phyloP scores from a whole-genome alignment of 1,139 yeast species.

The Candida sp. region DNA sequence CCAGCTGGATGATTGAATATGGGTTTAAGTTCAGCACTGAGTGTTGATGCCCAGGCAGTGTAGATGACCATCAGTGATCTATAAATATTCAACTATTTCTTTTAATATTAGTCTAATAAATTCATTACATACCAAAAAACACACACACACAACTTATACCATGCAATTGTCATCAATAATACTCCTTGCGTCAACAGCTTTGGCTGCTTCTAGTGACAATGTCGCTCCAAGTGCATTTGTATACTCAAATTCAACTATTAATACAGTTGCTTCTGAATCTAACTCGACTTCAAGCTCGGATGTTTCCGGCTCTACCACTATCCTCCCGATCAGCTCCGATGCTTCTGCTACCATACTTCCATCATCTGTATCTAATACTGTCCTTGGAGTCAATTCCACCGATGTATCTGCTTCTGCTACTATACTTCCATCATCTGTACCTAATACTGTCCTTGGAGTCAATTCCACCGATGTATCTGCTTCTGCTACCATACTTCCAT shows the following conservation, averaged over 20 bases:
- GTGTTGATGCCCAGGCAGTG: constrained; percentile 15
- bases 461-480: too few relatives aligned
- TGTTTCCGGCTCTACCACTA: background rate
- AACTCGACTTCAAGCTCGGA: background rate
- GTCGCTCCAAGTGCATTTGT: constrained; percentile 26
- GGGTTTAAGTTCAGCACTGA: constrained; percentile 9
- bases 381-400: constrained; percentile 3
- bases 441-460: too few relatives aligned
- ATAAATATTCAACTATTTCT: background rate
- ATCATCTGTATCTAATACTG: background rate
- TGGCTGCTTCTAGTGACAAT: constrained; percentile 5
- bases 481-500: constrained; percentile 4
- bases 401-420: too few relatives aligned
- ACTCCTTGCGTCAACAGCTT: constrained; percentile 17
- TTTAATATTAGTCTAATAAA: too few relatives aligned
- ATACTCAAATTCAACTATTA: constrained; percentile 17
- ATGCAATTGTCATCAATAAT: constrained; percentile 28
- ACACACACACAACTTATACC: constrained; percentile 9
- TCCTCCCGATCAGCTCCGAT: constrained; percentile 1
- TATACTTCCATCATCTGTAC: too few relatives aligned
- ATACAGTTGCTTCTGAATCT: constrained; percentile 6
- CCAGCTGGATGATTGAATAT: background rate
- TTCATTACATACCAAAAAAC: too few relatives aligned
- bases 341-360: background rate
- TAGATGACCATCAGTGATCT: background rate